phyloP scores from a whole-genome alignment of 148 eudicot genomes.

The Chenopodium formosanum region DNA sequence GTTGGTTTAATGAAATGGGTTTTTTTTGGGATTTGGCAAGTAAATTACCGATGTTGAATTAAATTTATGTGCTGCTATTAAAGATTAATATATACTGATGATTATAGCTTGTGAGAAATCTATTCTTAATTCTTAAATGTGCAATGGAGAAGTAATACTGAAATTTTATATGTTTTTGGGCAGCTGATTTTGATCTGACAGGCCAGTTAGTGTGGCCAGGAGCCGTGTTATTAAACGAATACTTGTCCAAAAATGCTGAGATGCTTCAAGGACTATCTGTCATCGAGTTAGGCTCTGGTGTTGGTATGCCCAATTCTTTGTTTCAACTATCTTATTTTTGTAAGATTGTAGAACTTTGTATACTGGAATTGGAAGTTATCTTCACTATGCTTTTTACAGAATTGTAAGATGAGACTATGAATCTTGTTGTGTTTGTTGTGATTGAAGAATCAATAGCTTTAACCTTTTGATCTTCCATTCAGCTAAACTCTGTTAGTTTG shows the following conservation, averaged over 20 bases:
- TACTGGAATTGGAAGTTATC: background rate
- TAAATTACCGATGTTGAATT: background rate
- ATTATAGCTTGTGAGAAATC: background rate
- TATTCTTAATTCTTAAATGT: too few species aligned
- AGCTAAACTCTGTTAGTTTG: background rate
- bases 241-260: conserved; percentile 67
- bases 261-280: conserved; percentile 70
- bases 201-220: conserved; percentile 99
- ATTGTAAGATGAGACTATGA: background rate
- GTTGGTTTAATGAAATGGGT: background rate
- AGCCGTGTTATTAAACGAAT: conserved; percentile 72
- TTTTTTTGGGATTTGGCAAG: background rate
- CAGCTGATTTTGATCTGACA: conserved; percentile 98
- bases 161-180: conserved; percentile 7
- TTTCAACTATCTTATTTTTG: background rate
- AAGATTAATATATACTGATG: background rate
- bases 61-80: background rate
- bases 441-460: background rate
- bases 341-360: background rate
- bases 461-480: background rate
- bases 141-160: background rate
- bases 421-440: background rate
- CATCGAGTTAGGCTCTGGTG: conserved; percentile 93
- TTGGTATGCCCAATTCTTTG: conserved; percentile 48
- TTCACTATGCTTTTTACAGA: background rate